Percentiles rank a stretch among this genome's conserved stretches.
These are phyloP conservation scores for Chlamydomonas eustigma DNA, from an alignment of 139 green algal species.

Conservation along the genomic window DNA sequence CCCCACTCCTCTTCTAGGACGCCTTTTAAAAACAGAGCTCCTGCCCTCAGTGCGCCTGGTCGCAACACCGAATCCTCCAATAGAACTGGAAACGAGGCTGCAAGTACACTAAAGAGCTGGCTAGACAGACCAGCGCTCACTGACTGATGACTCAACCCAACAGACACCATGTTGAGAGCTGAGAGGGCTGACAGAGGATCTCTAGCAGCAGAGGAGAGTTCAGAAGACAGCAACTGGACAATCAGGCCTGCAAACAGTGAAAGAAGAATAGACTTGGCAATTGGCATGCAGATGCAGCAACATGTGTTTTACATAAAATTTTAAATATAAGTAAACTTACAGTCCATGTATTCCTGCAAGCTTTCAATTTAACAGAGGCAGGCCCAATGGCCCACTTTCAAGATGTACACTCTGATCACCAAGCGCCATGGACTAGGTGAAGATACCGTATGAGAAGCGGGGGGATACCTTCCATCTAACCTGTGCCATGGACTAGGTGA, in stretches of 20 bases:
- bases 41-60: not conserved
- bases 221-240: not conserved
- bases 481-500: no score
- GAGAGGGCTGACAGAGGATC: not conserved
- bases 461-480: no score
- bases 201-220: not conserved
- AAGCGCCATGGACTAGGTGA: no score
- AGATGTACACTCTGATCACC: no score
- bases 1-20: not conserved
- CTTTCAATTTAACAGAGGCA: no score
- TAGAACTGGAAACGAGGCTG: not conserved
- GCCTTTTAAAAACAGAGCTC: not conserved
- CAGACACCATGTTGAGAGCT: not conserved
- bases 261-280: no score
- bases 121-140: not conserved
- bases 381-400: no score
- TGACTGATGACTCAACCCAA: not conserved
- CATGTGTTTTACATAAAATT: no score
- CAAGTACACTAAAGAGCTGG: not conserved
- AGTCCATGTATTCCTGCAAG: no score
- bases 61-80: not conserved
- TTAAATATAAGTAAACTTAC: no score
- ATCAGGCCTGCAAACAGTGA: not conserved
- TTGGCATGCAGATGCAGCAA: no score
- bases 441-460: no score